Conservation (phyloP, 1,139 yeast species). For the Sugiyamaella pinicola region DNA sequence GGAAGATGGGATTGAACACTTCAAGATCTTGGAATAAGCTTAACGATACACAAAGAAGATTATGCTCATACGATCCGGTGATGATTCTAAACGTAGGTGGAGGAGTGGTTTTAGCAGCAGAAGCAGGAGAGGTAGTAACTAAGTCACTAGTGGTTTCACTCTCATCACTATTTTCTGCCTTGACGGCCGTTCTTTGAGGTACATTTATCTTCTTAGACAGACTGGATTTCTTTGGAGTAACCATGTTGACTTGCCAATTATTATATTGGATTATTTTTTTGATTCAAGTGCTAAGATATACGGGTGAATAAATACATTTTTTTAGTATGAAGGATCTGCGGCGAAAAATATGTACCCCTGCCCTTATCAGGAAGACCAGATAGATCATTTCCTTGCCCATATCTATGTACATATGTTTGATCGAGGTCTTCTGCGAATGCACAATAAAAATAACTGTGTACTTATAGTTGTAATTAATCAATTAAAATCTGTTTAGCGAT, state of each 20-base stretch:
- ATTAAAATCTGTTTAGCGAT: too few relatives aligned
- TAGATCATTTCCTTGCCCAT: conserved; percentile 6
- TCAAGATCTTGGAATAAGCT: conserved; percentile 53
- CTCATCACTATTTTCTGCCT: neutral
- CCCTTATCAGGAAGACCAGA: conserved; percentile 1
- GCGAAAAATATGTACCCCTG: conserved; percentile 10
- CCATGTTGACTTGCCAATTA: conserved; percentile 1
- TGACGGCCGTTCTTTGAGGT: neutral
- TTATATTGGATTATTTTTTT: neutral
- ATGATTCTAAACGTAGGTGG: conserved; percentile 62
- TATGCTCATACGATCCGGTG: conserved; percentile 96
- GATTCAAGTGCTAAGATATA: too few relatives aligned
- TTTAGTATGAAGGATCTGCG: neutral
- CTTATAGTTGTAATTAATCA: too few relatives aligned
- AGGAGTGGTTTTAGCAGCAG: neutral
- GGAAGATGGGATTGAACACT: conserved; percentile 89
- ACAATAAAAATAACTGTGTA: too few relatives aligned
- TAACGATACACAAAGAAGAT: conserved; percentile 78
- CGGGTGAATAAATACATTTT: too few relatives aligned
- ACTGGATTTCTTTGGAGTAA: conserved; percentile 1
- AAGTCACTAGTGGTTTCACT: neutral
- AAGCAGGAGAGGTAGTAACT: neutral
- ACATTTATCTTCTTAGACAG: neutral
- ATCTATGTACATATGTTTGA: neutral
- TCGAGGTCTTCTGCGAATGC: too few relatives aligned